A percentile compares a stretch with the other conserved stretches of the same genome.
Evolutionary conservation across 2,329 filamentous ascomycete species (phyloP).

Genomic region (Penicillium sp.): DNA sequence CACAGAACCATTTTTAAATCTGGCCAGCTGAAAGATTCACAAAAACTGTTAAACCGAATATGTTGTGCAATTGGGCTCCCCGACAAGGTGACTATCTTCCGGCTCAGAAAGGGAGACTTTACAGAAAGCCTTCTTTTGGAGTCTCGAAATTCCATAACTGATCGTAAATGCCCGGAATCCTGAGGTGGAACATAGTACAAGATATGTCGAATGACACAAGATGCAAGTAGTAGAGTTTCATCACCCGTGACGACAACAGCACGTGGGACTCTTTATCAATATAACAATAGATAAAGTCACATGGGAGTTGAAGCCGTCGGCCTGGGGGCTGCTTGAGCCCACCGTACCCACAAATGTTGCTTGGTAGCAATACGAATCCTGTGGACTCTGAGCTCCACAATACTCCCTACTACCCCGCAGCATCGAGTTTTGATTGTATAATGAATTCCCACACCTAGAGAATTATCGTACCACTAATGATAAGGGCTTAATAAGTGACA

Average conservation of each 20-base stretch:
- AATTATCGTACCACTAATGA: not conserved
- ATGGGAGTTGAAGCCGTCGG: not conserved
- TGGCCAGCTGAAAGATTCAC: not conserved
- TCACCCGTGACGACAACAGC: slow-evolving; percentile 1
- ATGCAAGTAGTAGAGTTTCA: slow-evolving; percentile 12
- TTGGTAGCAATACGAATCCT: not conserved
- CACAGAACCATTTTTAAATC: not conserved
- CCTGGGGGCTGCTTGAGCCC: slow-evolving; percentile 10
- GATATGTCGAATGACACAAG: slow-evolving; percentile 16
- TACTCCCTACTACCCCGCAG: slow-evolving; percentile 1
- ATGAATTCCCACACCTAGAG: not conserved
- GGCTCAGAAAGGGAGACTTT: not conserved
- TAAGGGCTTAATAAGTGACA: not conserved
- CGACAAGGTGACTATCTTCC: slow-evolving; percentile 10
- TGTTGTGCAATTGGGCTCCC: too few relatives aligned
- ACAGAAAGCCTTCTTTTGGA: slow-evolving; percentile 11
- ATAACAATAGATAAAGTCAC: slow-evolving; percentile 6
- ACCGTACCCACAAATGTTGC: too few relatives aligned
- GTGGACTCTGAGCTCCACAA: not conserved
- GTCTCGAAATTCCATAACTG: slow-evolving; percentile 15
- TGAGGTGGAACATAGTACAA: slow-evolving; percentile 11
- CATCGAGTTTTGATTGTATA: slow-evolving; percentile 2
- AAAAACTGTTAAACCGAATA: too few relatives aligned
- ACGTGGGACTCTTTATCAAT: slow-evolving; percentile 10
- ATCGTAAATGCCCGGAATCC: not conserved